Evolutionary conservation across 2,329 filamentous ascomycete genomes (phyloP), one percentile per base, ranked within the genome.

Genomic region (Nemania abortiva): DNA sequence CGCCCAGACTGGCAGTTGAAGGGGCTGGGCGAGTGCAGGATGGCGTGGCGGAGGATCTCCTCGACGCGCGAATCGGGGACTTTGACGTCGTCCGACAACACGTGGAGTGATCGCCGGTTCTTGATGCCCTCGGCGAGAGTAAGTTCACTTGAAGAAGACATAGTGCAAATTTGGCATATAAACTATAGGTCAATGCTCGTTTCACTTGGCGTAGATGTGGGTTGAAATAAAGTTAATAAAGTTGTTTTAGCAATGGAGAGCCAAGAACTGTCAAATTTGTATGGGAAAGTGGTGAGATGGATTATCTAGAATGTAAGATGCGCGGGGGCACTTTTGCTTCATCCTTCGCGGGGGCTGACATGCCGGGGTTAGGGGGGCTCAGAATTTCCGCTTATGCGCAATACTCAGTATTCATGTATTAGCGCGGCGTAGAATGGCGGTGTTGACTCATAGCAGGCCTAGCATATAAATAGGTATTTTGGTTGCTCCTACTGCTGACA

Each of bases 31-130:
- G 63, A 20, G 63, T 59, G 45, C 20, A 59, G 53, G 31, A 65
- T 34, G 15, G 54, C 63, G 22, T 65, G 45, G 45, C 31, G 63
- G 31, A 65, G 22, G 7, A 65, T 59, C 6, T 65, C 54, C 4
- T 59, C 31, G 42, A 65, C 34, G 7, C 45, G 54, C 22, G 63
- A 49, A 5, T 65, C 45, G 27, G 31, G 15, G 2, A 52, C 31
- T 10, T 31, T 54, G 15, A 59, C 18, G 29, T 59, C 54, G 31
- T 65, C 63, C 3, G 54, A 65, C n/a, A 65, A 22, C 54, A 27
- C 45, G 45, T 65, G 55, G 54, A 58, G 54, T 6, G 63, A 65
- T n/a, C 55, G 54, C 15, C 63, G 63, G 37, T 52, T 57, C 55
- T 59, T 31, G 54, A 65, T 65, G 18, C 29, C 63, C 31, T 65